Evolutionary conservation across 805 yeast species (phyloP), one percentile per base, ranked within the genome.

Genomic region (Sporopachydermia quercuum): DNA sequence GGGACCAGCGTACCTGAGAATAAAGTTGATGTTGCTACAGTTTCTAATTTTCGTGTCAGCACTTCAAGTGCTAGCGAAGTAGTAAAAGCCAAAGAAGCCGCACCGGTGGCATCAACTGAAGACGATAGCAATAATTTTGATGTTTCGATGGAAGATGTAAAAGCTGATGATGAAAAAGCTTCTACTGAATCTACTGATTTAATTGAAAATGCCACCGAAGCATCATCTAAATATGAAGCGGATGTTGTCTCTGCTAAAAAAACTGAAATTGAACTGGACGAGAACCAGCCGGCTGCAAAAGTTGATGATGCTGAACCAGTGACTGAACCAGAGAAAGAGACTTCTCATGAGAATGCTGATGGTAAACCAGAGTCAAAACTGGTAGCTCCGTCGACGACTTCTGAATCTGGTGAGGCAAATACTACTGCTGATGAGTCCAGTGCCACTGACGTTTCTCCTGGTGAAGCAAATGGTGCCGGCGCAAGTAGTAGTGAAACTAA

Each of bases 41-140:
- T n/a, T n/a, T n/a, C n/a, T n/a, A n/a, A n/a, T n/a, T 8, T 13
- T 19, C 6, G 13, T 19, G 30, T 8, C 13, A 8, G 11, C 6
- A 6, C 6, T 8, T 6, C 6, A 19, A 19, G 13, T 6, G 13
- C 30, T 19, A 13, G 30, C 6, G 11, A 8, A 13, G 6, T 27
- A 16, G 4, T 38, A 36, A 36, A 43, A 41, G 39, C 23, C 15
- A 4, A 39, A 18, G 5, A 34, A 19, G n/a, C n/a, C n/a, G n/a
- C n/a, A n/a, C n/a, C n/a, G n/a, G n/a, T n/a, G n/a, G n/a, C n/a
- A n/a, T n/a, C n/a, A n/a, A n/a, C n/a, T 4, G 43, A 49, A 37
- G 45, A 44, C 4, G 49, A 47, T 16, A 52, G 57, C 33, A 47
- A 47, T 19, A 47, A 47, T 34, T 47, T 49, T 4, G 43, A 47